Conservation (phyloP, 768 basidiomycete genomes). For the Suillus lakei region DNA sequence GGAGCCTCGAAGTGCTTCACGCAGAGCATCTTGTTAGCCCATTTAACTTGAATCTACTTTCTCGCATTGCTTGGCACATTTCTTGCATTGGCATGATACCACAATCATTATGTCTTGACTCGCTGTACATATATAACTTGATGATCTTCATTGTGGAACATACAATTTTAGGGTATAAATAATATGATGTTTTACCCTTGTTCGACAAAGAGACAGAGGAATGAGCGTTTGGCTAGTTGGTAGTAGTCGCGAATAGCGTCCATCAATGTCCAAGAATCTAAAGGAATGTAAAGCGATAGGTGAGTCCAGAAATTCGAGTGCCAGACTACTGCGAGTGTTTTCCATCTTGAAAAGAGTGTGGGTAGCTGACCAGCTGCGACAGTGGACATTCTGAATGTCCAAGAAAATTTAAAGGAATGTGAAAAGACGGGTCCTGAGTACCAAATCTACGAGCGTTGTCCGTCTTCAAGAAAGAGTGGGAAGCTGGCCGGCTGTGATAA, state of each 20-base stretch:
- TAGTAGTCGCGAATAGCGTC: background rate
- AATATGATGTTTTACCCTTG: background rate
- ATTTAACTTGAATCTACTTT: background rate
- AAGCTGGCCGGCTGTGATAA: constrained; percentile 13
- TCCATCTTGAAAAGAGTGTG: constrained; percentile 2
- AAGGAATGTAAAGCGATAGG: background rate
- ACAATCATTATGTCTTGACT: background rate
- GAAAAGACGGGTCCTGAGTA: no score
- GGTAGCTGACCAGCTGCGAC: background rate
- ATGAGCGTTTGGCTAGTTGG: constrained; percentile 7
- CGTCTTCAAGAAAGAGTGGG: background rate
- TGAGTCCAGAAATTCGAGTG: background rate
- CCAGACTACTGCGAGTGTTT: background rate
- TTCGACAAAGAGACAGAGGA: background rate
- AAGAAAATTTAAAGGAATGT: background rate
- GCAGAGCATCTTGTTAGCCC: background rate
- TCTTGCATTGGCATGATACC: background rate
- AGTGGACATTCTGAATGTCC: background rate
- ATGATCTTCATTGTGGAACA: background rate
- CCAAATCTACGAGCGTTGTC: background rate
- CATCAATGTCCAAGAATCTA: background rate
- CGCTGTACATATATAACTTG: background rate
- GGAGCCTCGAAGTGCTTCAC: background rate
- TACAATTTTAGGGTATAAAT: background rate
- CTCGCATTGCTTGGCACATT: background rate